phyloP scores from a whole-genome alignment of 2,329 filamentous ascomycete species.

The Neophaeococcomyces mojaviensis region DNA sequence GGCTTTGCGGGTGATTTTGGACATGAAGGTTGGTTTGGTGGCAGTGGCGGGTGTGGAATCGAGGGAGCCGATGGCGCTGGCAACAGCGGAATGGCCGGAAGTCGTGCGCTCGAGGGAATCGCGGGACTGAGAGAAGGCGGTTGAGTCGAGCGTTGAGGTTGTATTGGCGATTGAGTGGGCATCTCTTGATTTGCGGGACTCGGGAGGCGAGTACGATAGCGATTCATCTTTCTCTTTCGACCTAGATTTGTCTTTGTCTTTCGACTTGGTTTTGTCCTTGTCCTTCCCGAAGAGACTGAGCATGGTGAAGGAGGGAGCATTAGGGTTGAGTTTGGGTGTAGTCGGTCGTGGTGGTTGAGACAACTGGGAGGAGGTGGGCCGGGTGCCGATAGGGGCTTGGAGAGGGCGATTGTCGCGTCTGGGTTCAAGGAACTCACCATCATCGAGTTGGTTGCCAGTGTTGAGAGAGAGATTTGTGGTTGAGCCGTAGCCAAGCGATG shows the following conservation, averaged over 20 bases:
- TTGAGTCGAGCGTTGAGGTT: slow-evolving; percentile 33
- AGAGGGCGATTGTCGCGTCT: slow-evolving; percentile 43
- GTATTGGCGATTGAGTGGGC: slow-evolving; percentile 35
- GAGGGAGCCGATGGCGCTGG: slow-evolving; percentile 21
- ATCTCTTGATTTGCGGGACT: slow-evolving; percentile 38
- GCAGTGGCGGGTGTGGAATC: slow-evolving; percentile 23
- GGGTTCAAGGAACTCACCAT: slow-evolving; percentile 31
- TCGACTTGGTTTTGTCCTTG: slow-evolving; percentile 38
- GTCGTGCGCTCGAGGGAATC: slow-evolving; percentile 42
- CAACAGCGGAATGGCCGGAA: slow-evolving; percentile 35
- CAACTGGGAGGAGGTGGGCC: slow-evolving; percentile 51
- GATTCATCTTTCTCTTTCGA: slow-evolving; percentile 23
- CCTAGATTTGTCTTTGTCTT: slow-evolving; percentile 27
- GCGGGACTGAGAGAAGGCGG: slow-evolving; percentile 25
- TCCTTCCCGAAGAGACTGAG: slow-evolving; percentile 49
- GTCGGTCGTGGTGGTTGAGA: slow-evolving; percentile 36
- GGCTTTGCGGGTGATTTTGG: slow-evolving; percentile 44
- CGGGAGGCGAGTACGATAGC: slow-evolving; percentile 36
- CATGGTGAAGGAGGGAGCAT: slow-evolving; percentile 79
- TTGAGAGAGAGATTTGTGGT: slow-evolving; percentile 53
- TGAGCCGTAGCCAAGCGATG: slow-evolving; percentile 63
- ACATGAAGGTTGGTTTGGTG: slow-evolving; percentile 44
- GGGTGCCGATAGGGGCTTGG: slow-evolving; percentile 70
- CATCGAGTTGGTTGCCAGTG: slow-evolving; percentile 44
- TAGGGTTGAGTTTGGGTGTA: slow-evolving; percentile 67